Evolutionary conservation across 2,329 filamentous ascomycete species (phyloP).

Genomic region (Arthrinium puccinioides): DNA sequence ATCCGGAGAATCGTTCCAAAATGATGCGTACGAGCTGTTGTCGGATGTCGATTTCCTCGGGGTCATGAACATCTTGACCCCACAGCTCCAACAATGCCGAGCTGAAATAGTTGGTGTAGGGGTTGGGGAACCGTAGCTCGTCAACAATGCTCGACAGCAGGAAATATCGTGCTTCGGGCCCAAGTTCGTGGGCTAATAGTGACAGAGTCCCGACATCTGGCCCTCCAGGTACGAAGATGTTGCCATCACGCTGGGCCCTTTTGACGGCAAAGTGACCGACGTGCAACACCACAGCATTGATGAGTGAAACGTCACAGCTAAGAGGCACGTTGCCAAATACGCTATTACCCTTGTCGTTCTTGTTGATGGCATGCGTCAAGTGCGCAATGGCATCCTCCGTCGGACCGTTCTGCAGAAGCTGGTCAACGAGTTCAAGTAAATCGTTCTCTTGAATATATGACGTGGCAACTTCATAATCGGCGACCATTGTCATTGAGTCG

Average conservation of each 20-base stretch:
- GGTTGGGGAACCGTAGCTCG: constrained; percentile 84
- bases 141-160: constrained; percentile 80
- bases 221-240: constrained; percentile 57
- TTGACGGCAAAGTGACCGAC: constrained; percentile 67
- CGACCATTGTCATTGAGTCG: constrained; percentile 69
- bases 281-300: constrained; percentile 80
- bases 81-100: constrained; percentile 81
- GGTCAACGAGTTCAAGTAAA: constrained; percentile 53
- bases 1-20: constrained; percentile 78
- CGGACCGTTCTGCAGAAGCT: constrained; percentile 52
- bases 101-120: constrained; percentile 88
- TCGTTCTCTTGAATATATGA: constrained; percentile 46
- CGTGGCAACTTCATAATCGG: constrained; percentile 56
- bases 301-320: constrained; percentile 60
- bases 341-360: constrained; percentile 48
- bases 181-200: constrained; percentile 67
- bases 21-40: constrained; percentile 87
- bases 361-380: constrained; percentile 66
- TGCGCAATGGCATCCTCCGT: constrained; percentile 69
- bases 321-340: constrained; percentile 61
- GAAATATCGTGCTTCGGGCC: constrained; percentile 75
- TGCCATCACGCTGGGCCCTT: constrained; percentile 50
- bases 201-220: constrained; percentile 67
- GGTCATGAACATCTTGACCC: constrained; percentile 62
- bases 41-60: constrained; percentile 74